These are phyloP conservation scores for Starmerella vaccinii DNA, from an alignment of 805 yeast species.

Conservation along the genomic window DNA sequence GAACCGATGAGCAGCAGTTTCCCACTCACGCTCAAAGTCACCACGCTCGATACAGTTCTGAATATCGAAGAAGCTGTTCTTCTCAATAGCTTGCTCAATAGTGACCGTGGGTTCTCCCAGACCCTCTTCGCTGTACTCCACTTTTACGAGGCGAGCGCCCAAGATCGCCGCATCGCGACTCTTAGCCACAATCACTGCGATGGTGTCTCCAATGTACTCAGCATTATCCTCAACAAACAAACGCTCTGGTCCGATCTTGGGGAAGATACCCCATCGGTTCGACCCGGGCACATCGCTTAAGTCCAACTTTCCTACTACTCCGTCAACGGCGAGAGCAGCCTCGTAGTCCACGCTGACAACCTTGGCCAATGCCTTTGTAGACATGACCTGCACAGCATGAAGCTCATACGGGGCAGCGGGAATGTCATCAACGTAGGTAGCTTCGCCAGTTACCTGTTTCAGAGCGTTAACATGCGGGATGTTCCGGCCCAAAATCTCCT, in stretches of 20 bases:
- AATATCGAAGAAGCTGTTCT: slow-evolving; percentile 35
- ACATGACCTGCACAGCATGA: slow-evolving; percentile 38
- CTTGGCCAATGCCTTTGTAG: slow-evolving; percentile 38
- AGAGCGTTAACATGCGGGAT: slow-evolving; percentile 38
- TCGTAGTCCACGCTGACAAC: slow-evolving; percentile 35
- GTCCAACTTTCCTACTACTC: slow-evolving; percentile 38
- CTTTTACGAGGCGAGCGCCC: slow-evolving; percentile 36
- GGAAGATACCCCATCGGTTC: slow-evolving; percentile 36
- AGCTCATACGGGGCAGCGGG: slow-evolving; percentile 37
- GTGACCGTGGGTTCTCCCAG: slow-evolving; percentile 31
- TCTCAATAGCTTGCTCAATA: slow-evolving; percentile 38
- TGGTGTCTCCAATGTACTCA: slow-evolving; percentile 37
- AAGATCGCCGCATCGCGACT: slow-evolving; percentile 35
- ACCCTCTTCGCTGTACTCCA: slow-evolving; percentile 35
- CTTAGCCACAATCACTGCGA: slow-evolving; percentile 36
- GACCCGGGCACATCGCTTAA: slow-evolving; percentile 33
- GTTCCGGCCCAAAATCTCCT: slow-evolving; percentile 35
- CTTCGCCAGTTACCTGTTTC: slow-evolving; percentile 42
- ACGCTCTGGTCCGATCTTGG: slow-evolving; percentile 36
- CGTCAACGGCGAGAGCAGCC: slow-evolving; percentile 34
- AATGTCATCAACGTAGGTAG: slow-evolving; percentile 38
- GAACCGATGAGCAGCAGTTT: slow-evolving; percentile 29
- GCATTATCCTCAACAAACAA: slow-evolving; percentile 37
- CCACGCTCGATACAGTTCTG: slow-evolving; percentile 33
- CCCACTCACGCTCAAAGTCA: slow-evolving; percentile 35